Conservation (phyloP, 257 asterid species). For the Fraxinus quadrangulata region DNA sequence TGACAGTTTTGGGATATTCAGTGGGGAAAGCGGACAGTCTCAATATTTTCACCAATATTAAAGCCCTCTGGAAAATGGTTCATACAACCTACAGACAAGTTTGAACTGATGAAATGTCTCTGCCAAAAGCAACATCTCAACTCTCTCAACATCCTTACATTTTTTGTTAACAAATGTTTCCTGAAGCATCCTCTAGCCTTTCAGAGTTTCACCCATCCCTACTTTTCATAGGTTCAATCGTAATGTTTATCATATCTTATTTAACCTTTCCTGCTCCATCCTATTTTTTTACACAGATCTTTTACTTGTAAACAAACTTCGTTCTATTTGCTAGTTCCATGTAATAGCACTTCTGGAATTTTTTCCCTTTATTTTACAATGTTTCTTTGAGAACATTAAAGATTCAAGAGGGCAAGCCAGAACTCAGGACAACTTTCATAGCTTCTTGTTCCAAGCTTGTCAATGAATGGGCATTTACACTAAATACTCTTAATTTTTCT, state of each 20-base stretch:
- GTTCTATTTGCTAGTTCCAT: not conserved
- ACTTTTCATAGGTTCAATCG: not conserved
- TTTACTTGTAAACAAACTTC: not conserved
- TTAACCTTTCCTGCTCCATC: not conserved
- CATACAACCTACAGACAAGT: too few species aligned
- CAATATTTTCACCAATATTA: not conserved
- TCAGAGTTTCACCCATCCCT: not conserved
- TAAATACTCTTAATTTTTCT: not conserved
- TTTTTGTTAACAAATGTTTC: not conserved
- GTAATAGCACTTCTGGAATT: not conserved
- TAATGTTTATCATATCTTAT: not conserved
- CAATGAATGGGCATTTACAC: slow-evolving; percentile 1
- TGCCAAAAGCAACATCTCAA: not conserved
- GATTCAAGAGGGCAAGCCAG: not conserved
- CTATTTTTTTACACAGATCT: too few species aligned
- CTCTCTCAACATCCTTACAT: not conserved
- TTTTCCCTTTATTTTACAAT: not conserved
- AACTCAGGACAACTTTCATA: not conserved
- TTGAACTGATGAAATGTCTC: not conserved
- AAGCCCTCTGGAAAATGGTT: not conserved
- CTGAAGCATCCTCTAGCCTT: not conserved
- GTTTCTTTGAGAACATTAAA: not conserved
- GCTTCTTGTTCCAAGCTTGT: not conserved
- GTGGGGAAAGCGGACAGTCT: not conserved
- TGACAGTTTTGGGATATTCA: not conserved